Evolutionary conservation across 495 filamentous ascomycete species (phyloP).

Genomic region (Aspergillus olivimuriae): DNA sequence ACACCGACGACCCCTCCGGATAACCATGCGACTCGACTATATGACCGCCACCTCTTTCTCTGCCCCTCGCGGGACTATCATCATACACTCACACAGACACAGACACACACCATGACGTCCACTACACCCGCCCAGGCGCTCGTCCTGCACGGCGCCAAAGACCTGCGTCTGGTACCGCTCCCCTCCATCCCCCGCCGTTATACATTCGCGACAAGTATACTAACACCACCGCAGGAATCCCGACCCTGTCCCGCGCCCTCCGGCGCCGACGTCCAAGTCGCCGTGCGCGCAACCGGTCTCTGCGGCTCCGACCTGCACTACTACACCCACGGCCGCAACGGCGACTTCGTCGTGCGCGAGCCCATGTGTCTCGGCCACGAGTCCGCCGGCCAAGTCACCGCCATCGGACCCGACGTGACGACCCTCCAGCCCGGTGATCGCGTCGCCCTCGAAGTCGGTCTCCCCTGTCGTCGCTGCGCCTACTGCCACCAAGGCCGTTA

Average conservation of each 20-base stretch:
- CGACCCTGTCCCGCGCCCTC: slow-evolving; percentile 35
- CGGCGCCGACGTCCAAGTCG: slow-evolving; percentile 62
- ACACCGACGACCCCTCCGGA: slow-evolving; percentile 10
- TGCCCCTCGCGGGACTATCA: no score
- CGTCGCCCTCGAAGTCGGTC: slow-evolving; percentile 78
- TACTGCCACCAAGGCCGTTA: slow-evolving; percentile 65
- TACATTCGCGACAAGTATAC: background rate
- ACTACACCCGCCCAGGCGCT: slow-evolving; percentile 47
- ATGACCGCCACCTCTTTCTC: no score
- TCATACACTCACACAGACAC: no score
- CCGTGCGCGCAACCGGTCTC: slow-evolving; percentile 68
- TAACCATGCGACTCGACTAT: no score
- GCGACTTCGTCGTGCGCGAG: slow-evolving; percentile 66
- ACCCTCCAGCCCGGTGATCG: slow-evolving; percentile 53
- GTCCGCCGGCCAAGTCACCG: slow-evolving; percentile 64
- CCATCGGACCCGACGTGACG: slow-evolving; percentile 46
- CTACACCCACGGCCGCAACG: slow-evolving; percentile 79
- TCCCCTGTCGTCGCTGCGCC: slow-evolving; percentile 66
- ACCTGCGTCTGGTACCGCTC: slow-evolving; percentile 55
- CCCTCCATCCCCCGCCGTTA: background rate
- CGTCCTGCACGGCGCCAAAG: slow-evolving; percentile 62
- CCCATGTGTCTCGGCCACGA: slow-evolving; percentile 77
- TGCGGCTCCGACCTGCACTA: slow-evolving; percentile 84
- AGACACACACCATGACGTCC: slow-evolving; percentile 25
- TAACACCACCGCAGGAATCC: slow-evolving; percentile 28